phyloP scores from a whole-genome alignment of 192 early-diverging fungal genomes.

The Linnemannia schmuckeri region DNA sequence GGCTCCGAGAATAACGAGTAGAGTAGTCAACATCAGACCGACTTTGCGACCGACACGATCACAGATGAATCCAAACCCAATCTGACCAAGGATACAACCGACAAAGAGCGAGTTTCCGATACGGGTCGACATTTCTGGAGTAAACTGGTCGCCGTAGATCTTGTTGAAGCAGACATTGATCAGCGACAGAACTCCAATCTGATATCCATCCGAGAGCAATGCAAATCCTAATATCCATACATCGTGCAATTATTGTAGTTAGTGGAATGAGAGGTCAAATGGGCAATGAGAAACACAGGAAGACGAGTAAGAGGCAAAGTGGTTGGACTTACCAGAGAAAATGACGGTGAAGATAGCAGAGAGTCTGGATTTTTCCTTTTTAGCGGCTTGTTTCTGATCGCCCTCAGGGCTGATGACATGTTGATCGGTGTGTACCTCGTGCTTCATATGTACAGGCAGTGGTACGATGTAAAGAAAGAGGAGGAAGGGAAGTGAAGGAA shows the following conservation, averaged over 20 bases:
- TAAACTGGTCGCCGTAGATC: conserved; percentile 49
- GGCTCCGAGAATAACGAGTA: conserved; percentile 60
- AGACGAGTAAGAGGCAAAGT: not conserved
- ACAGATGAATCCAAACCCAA: conserved; percentile 56
- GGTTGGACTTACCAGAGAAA: conserved; percentile 16
- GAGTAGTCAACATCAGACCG: conserved; percentile 55
- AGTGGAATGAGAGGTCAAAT: no score
- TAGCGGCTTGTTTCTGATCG: not conserved
- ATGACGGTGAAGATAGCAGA: conserved; percentile 33
- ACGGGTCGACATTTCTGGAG: conserved; percentile 43
- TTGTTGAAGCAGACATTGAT: conserved; percentile 56
- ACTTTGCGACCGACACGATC: conserved; percentile 64
- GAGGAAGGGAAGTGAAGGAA: not conserved
- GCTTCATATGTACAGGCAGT: not conserved
- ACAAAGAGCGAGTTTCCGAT: conserved; percentile 61
- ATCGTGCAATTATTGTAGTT: not conserved
- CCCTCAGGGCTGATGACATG: not conserved
- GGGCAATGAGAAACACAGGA: not conserved
- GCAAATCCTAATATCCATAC: conserved; percentile 23
- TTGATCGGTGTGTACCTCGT: not conserved
- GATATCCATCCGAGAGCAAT: conserved; percentile 65
- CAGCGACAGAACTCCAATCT: conserved; percentile 60
- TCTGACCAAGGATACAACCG: conserved; percentile 59
- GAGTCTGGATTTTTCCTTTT: conserved; percentile 13
- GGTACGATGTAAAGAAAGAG: not conserved